Conservation (phyloP, 768 basidiomycete species). For the Chalciporus pseudorubinellus region DNA sequence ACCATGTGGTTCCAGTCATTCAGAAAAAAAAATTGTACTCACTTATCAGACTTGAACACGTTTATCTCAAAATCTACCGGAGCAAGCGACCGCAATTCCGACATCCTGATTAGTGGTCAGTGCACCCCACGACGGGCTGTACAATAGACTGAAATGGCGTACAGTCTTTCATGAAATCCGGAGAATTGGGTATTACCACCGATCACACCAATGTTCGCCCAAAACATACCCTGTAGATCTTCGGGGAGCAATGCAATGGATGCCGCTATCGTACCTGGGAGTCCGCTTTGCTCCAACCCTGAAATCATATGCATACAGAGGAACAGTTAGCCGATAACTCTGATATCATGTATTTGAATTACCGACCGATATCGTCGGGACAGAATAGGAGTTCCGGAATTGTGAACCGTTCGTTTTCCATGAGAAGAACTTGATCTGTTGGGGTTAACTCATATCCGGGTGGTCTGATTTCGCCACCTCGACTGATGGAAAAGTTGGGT, state of each 20-base stretch:
- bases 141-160: constrained; percentile 31
- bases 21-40: constrained; percentile 31
- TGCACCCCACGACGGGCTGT: constrained; percentile 12
- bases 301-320: constrained; percentile 8
- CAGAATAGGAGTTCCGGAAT: constrained; percentile 92
- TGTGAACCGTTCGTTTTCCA: constrained; percentile 90
- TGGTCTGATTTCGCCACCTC: constrained; percentile 53
- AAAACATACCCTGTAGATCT: constrained; percentile 90
- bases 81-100: constrained; percentile 76
- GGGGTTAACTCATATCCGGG: constrained; percentile 53
- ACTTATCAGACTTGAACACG: constrained; percentile 76
- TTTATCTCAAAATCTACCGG: constrained; percentile 77
- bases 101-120: constrained; percentile 45
- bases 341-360: constrained; percentile 8
- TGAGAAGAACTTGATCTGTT: constrained; percentile 68
- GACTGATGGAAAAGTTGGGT: constrained; percentile 77
- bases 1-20: constrained; percentile 8
- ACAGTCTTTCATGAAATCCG: constrained; percentile 78
- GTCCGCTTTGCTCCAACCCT: constrained; percentile 81
- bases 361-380: constrained; percentile 84
- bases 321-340: constrained; percentile 7
- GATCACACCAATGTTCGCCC: constrained; percentile 88
- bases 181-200: constrained; percentile 80
- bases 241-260: constrained; percentile 75
- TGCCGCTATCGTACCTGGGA: constrained; percentile 70